Evolutionary conservation across 2,329 filamentous ascomycete species (phyloP), one percentile per base, ranked within the genome.

Genomic region (Phoma sp.): DNA sequence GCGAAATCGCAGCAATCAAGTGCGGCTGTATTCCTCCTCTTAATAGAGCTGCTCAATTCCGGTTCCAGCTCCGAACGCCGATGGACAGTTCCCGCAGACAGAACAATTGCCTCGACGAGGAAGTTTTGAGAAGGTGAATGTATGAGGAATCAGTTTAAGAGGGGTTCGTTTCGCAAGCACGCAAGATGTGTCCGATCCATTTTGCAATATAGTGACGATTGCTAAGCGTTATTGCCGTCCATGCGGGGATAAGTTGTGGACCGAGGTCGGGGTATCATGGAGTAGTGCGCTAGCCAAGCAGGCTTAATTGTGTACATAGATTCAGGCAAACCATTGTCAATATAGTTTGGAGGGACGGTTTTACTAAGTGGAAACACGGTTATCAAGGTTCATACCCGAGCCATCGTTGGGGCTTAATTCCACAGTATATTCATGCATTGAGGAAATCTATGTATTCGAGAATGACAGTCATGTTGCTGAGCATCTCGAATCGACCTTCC

Each of bases 251-350:
- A 47, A 25, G 8, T 30, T 22, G 50, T 33, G 41, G 63, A 53
- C 67, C 68, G 67, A 71, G 67, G 67, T 69, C 63, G 61, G 49
- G 27, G 45, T 30, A 57, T 50, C 35, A 33, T 41, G 37, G 24
- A 50, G 41, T 43, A 6, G 24, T 29, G 36, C 36, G 37, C 46
- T 55, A 55, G 37, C 6, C 27, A 29, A 29, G 27, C 27, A 29
- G 2, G 18, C 18, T 18, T 18, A 18, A 18, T 18, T 18, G 18
- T 18, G 18, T 18, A 18, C 18, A 18, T 18, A 18, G 18, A 2
- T 18, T 18, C 18, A 18, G 18, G 18, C 18, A 18, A 18, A 18
- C 18, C 2, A 18, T 18, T 18, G 18, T 18, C 18, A 18, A 18
- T 18, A 18, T 18, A 18, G 18, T 18, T 18, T 18, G 18, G 18